Conservation (phyloP, 2,329 filamentous ascomycete species). For the Monilinia aucupariae region DNA sequence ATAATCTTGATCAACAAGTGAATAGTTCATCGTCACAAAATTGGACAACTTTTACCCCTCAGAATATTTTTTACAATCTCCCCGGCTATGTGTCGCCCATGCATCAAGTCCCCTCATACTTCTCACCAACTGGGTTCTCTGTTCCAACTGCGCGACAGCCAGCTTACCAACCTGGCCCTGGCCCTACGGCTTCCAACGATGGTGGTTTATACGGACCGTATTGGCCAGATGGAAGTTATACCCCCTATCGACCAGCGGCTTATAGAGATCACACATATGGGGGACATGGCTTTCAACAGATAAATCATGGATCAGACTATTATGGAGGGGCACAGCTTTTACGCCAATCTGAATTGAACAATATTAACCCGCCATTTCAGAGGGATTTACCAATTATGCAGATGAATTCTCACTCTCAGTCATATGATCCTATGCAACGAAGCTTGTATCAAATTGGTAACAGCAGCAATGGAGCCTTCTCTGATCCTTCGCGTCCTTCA, state of each 20-base stretch:
- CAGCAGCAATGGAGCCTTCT: conserved; percentile 7
- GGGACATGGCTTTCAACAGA: conserved; percentile 14
- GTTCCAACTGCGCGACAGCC: conserved; percentile 56
- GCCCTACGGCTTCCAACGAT: conserved; percentile 53
- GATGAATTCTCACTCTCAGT: conserved; percentile 2
- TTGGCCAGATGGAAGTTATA: conserved; percentile 55
- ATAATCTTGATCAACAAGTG: conserved; percentile 19
- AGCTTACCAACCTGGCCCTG: conserved; percentile 50
- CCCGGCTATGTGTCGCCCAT: conserved; percentile 27
- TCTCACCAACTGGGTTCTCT: conserved; percentile 41
- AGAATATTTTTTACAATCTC: conserved; percentile 24
- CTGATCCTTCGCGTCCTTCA: conserved; percentile 25
- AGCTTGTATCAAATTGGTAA: conserved; percentile 12
- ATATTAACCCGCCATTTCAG: not conserved
- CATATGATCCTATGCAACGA: conserved; percentile 13
- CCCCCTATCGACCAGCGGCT: conserved; percentile 52
- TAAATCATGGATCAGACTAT: conserved; percentile 10
- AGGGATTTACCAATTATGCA: conserved; percentile 10
- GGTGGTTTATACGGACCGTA: conserved; percentile 55
- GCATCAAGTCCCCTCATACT: conserved; percentile 27
- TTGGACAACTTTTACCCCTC: conserved; percentile 20
- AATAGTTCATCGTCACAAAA: conserved; percentile 7
- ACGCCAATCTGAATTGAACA: conserved; percentile 18
- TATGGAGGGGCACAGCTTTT: conserved; percentile 8
- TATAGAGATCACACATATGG: conserved; percentile 47